A percentile compares a stretch with the other conserved stretches of the same genome.
These are phyloP conservation scores for Sparassis latifolia DNA, from an alignment of 1,284 basidiomycete genomes.

Conservation along the genomic window DNA sequence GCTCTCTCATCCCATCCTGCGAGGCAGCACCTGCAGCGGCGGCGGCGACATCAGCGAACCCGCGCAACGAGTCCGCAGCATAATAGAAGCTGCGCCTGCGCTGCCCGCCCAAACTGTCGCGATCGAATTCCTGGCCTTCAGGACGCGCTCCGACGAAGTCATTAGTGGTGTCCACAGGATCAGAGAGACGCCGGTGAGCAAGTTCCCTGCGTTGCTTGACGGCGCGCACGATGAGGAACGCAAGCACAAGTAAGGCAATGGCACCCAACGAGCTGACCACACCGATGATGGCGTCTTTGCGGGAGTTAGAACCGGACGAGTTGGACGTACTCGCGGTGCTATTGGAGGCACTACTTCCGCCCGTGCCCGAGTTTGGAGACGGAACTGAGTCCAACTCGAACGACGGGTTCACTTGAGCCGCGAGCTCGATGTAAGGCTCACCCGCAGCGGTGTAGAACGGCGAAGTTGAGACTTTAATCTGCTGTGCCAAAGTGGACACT, in stretches of 20 bases:
- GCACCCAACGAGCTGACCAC: slow-evolving; percentile 71
- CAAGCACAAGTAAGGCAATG: slow-evolving; percentile 59
- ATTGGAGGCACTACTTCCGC: slow-evolving; percentile 12
- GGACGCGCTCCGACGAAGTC: slow-evolving; percentile 40
- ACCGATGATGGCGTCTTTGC: slow-evolving; percentile 76
- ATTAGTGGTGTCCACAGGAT: slow-evolving; percentile 31
- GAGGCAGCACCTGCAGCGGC: slow-evolving; percentile 8
- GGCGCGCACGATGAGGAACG: slow-evolving; percentile 55
- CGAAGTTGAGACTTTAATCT: slow-evolving; percentile 50
- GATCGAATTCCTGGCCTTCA: slow-evolving; percentile 62
- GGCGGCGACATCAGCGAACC: slow-evolving; percentile 29
- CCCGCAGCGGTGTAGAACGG: slow-evolving; percentile 47
- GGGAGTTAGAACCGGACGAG: slow-evolving; percentile 27
- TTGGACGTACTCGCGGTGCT: slow-evolving; percentile 7
- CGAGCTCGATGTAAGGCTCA: slow-evolving; percentile 41
- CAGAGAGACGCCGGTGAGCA: slow-evolving; percentile 57
- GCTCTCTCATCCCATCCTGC: slow-evolving; percentile 23
- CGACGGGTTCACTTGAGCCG: slow-evolving; percentile 51
- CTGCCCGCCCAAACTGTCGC: slow-evolving; percentile 64
- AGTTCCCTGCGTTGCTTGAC: slow-evolving; percentile 53
- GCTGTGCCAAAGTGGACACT: slow-evolving; percentile 45
- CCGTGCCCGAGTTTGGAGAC: slow-evolving; percentile 16
- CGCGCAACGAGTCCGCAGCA: slow-evolving; percentile 72
- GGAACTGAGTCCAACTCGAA: slow-evolving; percentile 47
- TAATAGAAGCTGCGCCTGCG: slow-evolving; percentile 75